Evolutionary conservation across 352 stramenopile genomes (phyloP), one percentile per base, ranked within the genome.

Genomic region (Globisporangium paddicum): DNA sequence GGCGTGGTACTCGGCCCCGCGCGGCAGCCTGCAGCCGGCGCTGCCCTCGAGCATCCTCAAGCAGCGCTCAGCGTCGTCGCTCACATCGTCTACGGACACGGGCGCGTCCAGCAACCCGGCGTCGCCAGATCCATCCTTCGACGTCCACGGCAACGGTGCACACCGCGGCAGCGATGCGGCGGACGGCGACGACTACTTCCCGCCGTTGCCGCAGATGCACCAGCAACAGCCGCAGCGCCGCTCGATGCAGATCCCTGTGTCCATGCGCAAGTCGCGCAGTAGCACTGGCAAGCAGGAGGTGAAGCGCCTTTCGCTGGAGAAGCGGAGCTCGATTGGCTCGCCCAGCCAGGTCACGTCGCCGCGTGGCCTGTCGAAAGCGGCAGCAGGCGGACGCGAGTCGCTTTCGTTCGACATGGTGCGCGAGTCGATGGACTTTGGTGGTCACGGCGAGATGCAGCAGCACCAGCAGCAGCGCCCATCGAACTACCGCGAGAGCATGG

Each of bases 1-100:
- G 16, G 67, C 72, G 28, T 90, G 81, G 81, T 89, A 88, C 77
- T 76, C 73, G 45, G 81, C 75, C 11, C 79, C 79, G 26, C 73
- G 73, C 28, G 75, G 69, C 45, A 86, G 72, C 30, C 64, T 91
- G 44, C 77, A 89, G 68, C 69, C 73, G 0, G 66, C 77, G 11
- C 56, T 89, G 38, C 72, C 79, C 16, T 48, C 74, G 30, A 82
- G 61, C 34, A 56, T 91, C 42, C 71, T 91, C 54, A 84, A 87
- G 68, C 89, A 91, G 64, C 19, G 66, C 26, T 67, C 77, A 40
- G 62, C 58, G 30, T 79, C 73, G 37, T 63, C 57, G 34, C 49
- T 67, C 30, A 77, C 75, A 5, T 35, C 56, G 58, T 79, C 70
- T 8, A 66, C 65, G 0, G 41, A 58, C 49, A 72, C 70, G 8